Percentiles rank a stretch among this genome's conserved stretches.
Conservation (phyloP, 129 eudicot genomes). For the Artemisia argyi region DNA sequence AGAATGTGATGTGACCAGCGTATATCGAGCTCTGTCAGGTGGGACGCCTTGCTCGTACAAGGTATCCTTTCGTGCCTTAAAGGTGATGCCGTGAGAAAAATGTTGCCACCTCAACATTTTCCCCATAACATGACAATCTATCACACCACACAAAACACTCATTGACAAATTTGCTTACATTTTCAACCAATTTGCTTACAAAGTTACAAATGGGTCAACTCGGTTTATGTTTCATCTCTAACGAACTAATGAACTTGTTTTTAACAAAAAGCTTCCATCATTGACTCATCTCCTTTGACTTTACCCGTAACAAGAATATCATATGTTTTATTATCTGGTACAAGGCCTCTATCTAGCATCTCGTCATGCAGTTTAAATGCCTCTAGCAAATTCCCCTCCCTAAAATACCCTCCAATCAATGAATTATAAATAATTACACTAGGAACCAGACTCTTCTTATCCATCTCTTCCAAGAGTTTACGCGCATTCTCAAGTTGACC, state of each 20-base stretch:
- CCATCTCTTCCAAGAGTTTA: slow-evolving; percentile 64
- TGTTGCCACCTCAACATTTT: no score
- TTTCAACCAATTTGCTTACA: no score
- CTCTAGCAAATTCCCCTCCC: slow-evolving; percentile 85
- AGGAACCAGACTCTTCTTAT: slow-evolving; percentile 45
- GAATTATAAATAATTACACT: slow-evolving; percentile 68
- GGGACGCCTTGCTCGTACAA: no score
- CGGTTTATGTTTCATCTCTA: no score
- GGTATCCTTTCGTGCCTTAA: no score
- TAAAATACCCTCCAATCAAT: slow-evolving; percentile 67
- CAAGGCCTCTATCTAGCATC: slow-evolving; percentile 88
- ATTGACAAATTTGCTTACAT: no score
- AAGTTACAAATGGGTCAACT: no score
- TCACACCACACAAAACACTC: no score
- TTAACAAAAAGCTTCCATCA: slow-evolving; percentile 20
- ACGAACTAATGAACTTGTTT: slow-evolving; percentile 2
- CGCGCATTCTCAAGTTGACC: slow-evolving; percentile 75
- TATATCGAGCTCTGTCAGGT: no score
- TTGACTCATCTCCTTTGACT: slow-evolving; percentile 35
- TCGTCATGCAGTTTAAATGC: slow-evolving; percentile 88
- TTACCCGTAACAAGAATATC: slow-evolving; percentile 80
- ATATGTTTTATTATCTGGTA: slow-evolving; percentile 63
- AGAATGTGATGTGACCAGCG: no score
- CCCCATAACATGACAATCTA: no score
- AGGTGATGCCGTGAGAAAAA: no score